Percentiles rank a stretch among this genome's conserved stretches.
Conservation (phyloP, 352 stramenopile genomes). For the Pythium phragmiticola region DNA sequence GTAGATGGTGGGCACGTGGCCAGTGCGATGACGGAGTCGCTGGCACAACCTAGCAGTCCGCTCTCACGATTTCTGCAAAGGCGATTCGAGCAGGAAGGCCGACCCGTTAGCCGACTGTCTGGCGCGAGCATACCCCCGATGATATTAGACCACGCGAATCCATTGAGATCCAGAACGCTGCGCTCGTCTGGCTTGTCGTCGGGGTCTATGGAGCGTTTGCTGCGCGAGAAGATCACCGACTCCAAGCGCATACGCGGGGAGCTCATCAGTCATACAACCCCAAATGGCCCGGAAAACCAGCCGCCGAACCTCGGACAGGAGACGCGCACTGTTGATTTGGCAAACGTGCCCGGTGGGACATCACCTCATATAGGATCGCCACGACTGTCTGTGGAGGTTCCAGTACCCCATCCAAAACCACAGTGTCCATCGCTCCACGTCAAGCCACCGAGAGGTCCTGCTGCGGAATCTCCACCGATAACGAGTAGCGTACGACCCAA, state of each 20-base stretch:
- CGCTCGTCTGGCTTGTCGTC: not conserved
- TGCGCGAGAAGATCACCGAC: conserved; percentile 43
- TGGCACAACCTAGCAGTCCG: conserved; percentile 31
- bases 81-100: conserved; percentile 29
- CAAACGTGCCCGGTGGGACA: not conserved
- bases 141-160: not conserved
- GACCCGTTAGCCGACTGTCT: not conserved
- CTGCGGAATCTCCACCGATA: not conserved
- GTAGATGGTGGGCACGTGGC: not conserved
- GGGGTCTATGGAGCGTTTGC: conserved; percentile 22
- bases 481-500: not conserved
- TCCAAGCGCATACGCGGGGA: conserved; percentile 31
- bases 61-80: conserved; percentile 39
- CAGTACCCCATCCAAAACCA: conserved; percentile 17
- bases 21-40: not conserved
- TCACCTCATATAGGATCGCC: not conserved
- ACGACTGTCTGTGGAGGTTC: not conserved
- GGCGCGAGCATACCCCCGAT: not conserved
- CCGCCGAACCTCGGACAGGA: not conserved
- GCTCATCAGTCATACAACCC: not conserved
- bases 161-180: not conserved
- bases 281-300: conserved; percentile 4
- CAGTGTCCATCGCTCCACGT: conserved; percentile 4
- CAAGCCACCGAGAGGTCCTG: not conserved
- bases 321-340: not conserved